Conservation (phyloP, 129 eudicot species). For the Pulicaria dysenterica region DNA sequence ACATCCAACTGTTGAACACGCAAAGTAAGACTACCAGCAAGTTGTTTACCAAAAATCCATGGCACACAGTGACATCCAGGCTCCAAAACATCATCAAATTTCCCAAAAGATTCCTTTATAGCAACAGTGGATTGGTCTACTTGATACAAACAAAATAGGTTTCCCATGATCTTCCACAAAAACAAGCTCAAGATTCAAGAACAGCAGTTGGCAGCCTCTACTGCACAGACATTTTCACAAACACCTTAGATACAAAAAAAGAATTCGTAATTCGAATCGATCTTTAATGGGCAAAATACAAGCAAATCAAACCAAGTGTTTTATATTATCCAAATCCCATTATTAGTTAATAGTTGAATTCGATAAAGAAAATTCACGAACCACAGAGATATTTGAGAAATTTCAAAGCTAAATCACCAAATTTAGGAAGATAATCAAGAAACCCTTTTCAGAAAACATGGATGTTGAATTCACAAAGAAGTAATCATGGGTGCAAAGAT, state of each 20-base stretch:
- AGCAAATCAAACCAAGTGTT: not conserved
- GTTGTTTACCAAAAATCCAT: slow-evolving; percentile 69
- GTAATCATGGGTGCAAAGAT: not conserved
- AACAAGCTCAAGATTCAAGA: not conserved
- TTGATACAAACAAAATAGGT: slow-evolving; percentile 59
- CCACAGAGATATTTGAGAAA: not conserved
- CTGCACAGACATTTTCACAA: slow-evolving; percentile 28
- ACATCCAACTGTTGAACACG: slow-evolving; percentile 85
- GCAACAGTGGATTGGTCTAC: slow-evolving; percentile 93
- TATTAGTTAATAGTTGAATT: not conserved
- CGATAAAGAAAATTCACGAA: not conserved
- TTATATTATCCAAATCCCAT: not conserved
- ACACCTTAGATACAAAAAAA: slow-evolving; percentile 14
- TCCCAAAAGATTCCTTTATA: slow-evolving; percentile 75
- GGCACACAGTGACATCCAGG: slow-evolving; percentile 92
- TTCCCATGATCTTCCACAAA: slow-evolving; percentile 54
- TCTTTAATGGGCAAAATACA: not conserved
- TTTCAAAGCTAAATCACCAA: not conserved
- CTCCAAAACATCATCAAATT: slow-evolving; percentile 68
- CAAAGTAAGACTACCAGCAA: slow-evolving; percentile 76
- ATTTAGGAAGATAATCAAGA: not conserved
- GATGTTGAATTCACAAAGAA: not conserved
- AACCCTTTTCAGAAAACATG: not conserved
- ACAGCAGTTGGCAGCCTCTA: no score
- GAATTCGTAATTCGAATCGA: not conserved